Conservation (phyloP, 73 alveolate species). For the Paramecium octaurelia region DNA sequence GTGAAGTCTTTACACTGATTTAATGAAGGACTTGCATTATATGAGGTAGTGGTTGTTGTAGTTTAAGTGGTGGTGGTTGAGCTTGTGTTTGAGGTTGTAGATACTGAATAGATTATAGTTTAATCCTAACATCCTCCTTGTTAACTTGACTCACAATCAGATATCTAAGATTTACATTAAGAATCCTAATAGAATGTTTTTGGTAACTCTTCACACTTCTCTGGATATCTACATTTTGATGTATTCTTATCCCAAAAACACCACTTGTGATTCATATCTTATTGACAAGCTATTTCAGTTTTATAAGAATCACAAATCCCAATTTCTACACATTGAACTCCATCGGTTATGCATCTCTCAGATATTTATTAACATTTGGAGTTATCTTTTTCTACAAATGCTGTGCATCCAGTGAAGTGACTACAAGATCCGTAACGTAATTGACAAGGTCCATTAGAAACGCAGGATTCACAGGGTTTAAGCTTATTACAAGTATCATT, state of each 20-base stretch:
- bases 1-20: neutral
- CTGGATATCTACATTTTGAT: neutral
- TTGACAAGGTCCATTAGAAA: neutral
- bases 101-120: too few species aligned
- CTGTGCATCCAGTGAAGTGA: slow-evolving; percentile 17
- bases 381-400: neutral
- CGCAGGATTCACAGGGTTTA: neutral
- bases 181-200: neutral
- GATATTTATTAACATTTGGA: neutral
- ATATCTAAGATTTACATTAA: neutral
- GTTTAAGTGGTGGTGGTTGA: too few species aligned
- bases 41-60: too few species aligned
- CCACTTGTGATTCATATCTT: neutral
- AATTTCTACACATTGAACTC: neutral
- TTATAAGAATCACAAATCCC: neutral
- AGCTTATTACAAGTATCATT: neutral
- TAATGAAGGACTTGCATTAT: neutral
- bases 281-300: neutral
- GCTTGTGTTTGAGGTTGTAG: too few species aligned
- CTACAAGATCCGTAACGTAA: neutral
- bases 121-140: neutral
- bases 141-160: neutral
- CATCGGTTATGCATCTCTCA: neutral
- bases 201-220: neutral
- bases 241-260: neutral